Evolutionary conservation across 2,329 filamentous ascomycete species (phyloP), one percentile per base, ranked within the genome.

Genomic region (Aspergillus flavus): DNA sequence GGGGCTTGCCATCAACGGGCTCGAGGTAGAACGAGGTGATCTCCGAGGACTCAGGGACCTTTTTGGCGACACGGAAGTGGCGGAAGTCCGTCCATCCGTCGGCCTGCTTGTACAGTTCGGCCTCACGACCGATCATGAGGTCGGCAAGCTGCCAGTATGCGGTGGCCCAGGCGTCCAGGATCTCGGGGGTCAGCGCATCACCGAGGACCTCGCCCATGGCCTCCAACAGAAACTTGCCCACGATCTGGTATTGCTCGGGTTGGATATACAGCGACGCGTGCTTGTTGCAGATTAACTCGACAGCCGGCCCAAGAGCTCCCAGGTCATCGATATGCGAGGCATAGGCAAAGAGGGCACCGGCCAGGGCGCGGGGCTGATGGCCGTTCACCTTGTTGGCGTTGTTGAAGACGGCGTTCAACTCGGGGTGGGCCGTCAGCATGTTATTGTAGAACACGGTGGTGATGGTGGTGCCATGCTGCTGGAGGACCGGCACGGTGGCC

Each of bases 221-320:
- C 30, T 83, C 82, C 50, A 93, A 82, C 14, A 93, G 83, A 72
- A 90, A 87, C 71, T 86, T 86, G 61, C 88, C 90, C 3, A 93
- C 89, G 50, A 92, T 85, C 39, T 84, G 82, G 76, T 93, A 93
- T 66, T 92, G 87, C 45, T 90, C 87, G 0, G 90, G 85, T 61
- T 81, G 81, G 72, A 93, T 87, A 69, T 86, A 87, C 1, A 93
- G 82, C 0, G 87, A 90, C 63, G 86, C 90, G 75, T 93, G 91
- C 77, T 92, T 93, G 75, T 92, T 86, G 75, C 88, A 90, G 67
- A 94, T 93, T 70, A 89, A 85, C 75, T 92, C 88, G 16, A 87
- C 76, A 0, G 84, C 81, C 0, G 85, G 82, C 14, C 75, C 75
- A 5, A 93, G 82, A 23, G 81, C 85, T 54, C 83, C 84, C 0